Conservation (phyloP, 1,139 yeast genomes). For the Candida sp. region DNA sequence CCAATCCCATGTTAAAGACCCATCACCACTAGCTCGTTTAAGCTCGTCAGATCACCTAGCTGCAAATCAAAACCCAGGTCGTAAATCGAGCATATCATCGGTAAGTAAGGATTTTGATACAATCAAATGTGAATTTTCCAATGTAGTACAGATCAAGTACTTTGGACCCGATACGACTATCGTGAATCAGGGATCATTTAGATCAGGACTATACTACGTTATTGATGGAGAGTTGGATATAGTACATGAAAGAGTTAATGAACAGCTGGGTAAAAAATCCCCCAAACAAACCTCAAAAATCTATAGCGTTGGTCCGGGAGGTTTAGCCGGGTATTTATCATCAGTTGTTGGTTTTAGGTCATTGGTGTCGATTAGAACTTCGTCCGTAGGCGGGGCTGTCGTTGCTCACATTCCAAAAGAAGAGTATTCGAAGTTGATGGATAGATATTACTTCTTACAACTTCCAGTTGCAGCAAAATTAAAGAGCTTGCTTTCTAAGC, state of each 20-base stretch:
- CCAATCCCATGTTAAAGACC: conserved; percentile 8
- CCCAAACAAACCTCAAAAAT: conserved; percentile 19
- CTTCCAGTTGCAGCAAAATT: conserved; percentile 74
- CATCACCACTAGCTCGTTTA: conserved; percentile 5
- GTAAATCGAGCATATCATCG: background rate
- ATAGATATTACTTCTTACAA: conserved; percentile 71
- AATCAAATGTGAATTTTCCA: conserved; percentile 63
- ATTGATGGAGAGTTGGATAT: conserved; percentile 76
- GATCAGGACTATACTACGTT: conserved; percentile 79
- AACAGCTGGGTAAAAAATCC: conserved; percentile 15
- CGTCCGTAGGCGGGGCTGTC: conserved; percentile 52
- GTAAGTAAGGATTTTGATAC: conserved; percentile 11
- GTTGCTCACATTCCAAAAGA: conserved; percentile 71
- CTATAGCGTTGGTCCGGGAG: conserved; percentile 70
- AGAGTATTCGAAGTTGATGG: conserved; percentile 64
- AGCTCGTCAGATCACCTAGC: background rate
- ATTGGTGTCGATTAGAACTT: conserved; percentile 60
- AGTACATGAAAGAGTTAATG: conserved; percentile 24
- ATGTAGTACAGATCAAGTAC: conserved; percentile 54
- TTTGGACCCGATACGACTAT: conserved; percentile 54
- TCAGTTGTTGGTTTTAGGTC: conserved; percentile 79
- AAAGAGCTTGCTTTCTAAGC: conserved; percentile 61
- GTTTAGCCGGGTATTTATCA: conserved; percentile 85
- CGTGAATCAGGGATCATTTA: conserved; percentile 60
- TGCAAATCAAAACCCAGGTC: background rate